Evolutionary conservation across 441 rosid genomes (phyloP), one percentile per base, ranked within the genome.

Genomic region (Omphalea diandra): DNA sequence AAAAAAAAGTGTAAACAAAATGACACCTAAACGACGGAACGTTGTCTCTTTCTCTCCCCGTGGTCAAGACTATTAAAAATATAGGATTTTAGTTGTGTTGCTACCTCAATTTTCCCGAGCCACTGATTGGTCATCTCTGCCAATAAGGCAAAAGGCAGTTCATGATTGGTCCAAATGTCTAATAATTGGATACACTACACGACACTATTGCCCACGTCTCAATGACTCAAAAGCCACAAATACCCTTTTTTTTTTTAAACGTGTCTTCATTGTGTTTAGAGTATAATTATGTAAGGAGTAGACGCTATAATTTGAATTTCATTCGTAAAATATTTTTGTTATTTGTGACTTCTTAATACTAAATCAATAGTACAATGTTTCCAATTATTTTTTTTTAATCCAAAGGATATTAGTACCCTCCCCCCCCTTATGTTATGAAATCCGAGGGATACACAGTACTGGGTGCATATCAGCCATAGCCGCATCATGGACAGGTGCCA

Each of bases 41-140:
- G 3, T 12, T 36, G 22, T 62, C 35, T 15, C 66, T 17, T 24
- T 2, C 5, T 12, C 22, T 17, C 17, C 0, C n/a, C n/a, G 18
- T n/a, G n/a, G 12, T 27, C 0, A 47, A 47, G 18, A 40, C 33
- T 32, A 47, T 20, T 10, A 32, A 12, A 29, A n/a, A n/a, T n/a
- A n/a, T n/a, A 14, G 17, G 58, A 32, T 1, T 1, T 17, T 10
- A n/a, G 29, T 9, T 65, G 36, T 35, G 3, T 50, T 47, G 73
- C 79, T 82, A 86, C 98, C 98, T 93, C 91, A 91, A 91, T 79
- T 77, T 81, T 83, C 76, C 89, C 96, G 96, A 94, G 81, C 79
- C 46, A 77, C 75, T 82, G 91, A 90, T 83, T 83, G 88, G 90
- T 78, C 82, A 76, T 35, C 78, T 69, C 78, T 73, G 80, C 86